A percentile compares a stretch with the other conserved stretches of the same genome.
phyloP scores from a whole-genome alignment of 768 basidiomycete species.

The Asterophora lycoperdoides region DNA sequence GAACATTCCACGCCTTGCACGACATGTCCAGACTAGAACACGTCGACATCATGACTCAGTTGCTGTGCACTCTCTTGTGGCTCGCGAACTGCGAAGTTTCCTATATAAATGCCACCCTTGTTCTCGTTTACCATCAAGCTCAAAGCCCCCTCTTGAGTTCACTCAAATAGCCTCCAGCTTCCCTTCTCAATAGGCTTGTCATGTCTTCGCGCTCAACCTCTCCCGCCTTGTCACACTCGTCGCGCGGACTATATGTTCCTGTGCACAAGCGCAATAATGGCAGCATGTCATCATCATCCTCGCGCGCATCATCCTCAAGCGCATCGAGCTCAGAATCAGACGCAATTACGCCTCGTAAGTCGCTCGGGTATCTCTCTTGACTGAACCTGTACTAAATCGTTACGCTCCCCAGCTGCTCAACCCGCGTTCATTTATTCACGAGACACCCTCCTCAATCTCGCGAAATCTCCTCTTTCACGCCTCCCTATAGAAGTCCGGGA shows the following conservation, averaged over 20 bases:
- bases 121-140: neutral
- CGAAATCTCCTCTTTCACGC: slow-evolving; percentile 24
- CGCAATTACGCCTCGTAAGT: slow-evolving; percentile 16
- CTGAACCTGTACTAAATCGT: neutral
- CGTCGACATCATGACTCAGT: slow-evolving; percentile 7
- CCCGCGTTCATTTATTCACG: slow-evolving; percentile 22
- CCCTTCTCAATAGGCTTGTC: slow-evolving; percentile 13
- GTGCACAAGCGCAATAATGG: slow-evolving; percentile 32
- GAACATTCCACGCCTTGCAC: slow-evolving; percentile 11
- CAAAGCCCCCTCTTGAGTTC: neutral
- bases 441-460: slow-evolving; percentile 23
- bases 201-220: slow-evolving; percentile 15
- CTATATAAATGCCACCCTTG: slow-evolving; percentile 10
- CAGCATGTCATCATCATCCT: slow-evolving; percentile 17
- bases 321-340: slow-evolving; percentile 14
- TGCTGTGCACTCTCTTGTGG: neutral
- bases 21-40: slow-evolving; percentile 1
- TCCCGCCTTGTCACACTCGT: slow-evolving; percentile 16
- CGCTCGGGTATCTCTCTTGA: neutral
- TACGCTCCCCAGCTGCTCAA: slow-evolving; percentile 6
- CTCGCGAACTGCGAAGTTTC: neutral
- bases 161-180: neutral
- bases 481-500: slow-evolving; percentile 22
- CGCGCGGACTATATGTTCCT: slow-evolving; percentile 33
- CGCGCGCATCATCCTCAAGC: slow-evolving; percentile 8